Conservation (phyloP, 768 basidiomycete genomes). For the Hypholoma sublateritium region DNA sequence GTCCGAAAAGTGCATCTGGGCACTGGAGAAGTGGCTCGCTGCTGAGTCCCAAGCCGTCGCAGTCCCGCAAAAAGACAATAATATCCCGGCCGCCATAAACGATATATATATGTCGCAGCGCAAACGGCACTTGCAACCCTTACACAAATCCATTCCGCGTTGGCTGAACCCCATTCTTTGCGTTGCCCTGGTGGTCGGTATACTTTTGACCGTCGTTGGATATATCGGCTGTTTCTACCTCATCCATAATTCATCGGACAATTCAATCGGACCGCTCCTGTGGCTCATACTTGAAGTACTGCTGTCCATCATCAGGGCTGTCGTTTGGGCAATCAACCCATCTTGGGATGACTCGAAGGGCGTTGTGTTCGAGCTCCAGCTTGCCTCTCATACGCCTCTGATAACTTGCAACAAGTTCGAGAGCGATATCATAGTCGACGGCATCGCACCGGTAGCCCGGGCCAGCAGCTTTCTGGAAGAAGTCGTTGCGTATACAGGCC, state of each 20-base stretch:
- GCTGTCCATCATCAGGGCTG: conserved; percentile 7
- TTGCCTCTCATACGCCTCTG: conserved; percentile 8
- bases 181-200: background rate
- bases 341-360: conserved; percentile 8
- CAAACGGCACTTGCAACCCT: background rate
- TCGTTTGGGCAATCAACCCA: conserved; percentile 15
- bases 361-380: conserved; percentile 4
- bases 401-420: conserved; percentile 7
- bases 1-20: conserved; percentile 11
- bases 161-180: background rate
- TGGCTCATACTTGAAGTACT: conserved; percentile 12
- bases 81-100: background rate
- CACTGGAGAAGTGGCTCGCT: background rate
- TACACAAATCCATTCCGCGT: background rate
- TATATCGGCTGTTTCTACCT: conserved; percentile 13
- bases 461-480: conserved; percentile 5
- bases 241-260: background rate
- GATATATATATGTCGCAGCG: conserved; percentile 1
- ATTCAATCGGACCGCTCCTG: conserved; percentile 1
- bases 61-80: background rate
- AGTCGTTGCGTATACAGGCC: conserved; percentile 9
- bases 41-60: background rate
- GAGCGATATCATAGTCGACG: conserved; percentile 1
- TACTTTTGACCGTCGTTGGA: conserved; percentile 1
- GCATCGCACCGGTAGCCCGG: background rate